Percentiles rank a stretch among this genome's conserved stretches.
Evolutionary conservation across 495 filamentous ascomycete species (phyloP).

Genomic region (Tuber aestivum): DNA sequence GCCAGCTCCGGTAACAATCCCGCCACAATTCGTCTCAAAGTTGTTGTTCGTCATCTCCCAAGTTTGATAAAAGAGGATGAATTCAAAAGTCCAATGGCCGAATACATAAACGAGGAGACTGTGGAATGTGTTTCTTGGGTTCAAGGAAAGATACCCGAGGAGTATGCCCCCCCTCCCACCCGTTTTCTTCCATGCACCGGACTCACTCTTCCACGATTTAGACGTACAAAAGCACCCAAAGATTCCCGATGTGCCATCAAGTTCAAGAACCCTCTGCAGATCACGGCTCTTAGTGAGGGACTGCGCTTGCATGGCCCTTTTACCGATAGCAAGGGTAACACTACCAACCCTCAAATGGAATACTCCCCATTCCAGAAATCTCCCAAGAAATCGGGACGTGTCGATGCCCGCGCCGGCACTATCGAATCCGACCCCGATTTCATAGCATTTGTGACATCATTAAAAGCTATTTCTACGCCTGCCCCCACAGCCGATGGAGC

Average conservation of each 20-base stretch:
- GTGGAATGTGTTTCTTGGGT: constrained; percentile 76
- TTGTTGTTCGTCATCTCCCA: constrained; percentile 76
- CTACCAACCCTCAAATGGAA: constrained; percentile 66
- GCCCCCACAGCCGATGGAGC: constrained; percentile 43
- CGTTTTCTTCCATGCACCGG: neutral
- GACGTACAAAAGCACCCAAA: constrained; percentile 23
- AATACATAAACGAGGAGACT: constrained; percentile 69
- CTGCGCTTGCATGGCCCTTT: constrained; percentile 60
- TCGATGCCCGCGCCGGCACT: constrained; percentile 81
- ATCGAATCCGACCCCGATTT: constrained; percentile 96
- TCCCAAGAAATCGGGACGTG: constrained; percentile 62
- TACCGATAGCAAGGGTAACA: constrained; percentile 68
- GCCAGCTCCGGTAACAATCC: constrained; percentile 55
- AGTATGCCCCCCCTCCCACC: constrained; percentile 53
- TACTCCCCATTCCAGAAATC: constrained; percentile 75
- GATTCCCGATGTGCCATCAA: constrained; percentile 24
- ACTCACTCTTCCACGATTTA: constrained; percentile 19
- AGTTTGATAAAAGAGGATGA: constrained; percentile 78
- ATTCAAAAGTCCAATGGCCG: constrained; percentile 66
- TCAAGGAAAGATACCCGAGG: constrained; percentile 77
- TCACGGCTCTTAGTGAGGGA: constrained; percentile 24
- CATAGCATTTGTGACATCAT: constrained; percentile 69
- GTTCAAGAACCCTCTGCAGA: constrained; percentile 25
- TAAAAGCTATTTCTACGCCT: constrained; percentile 40
- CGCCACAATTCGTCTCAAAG: constrained; percentile 64